phyloP scores from a whole-genome alignment of 2,329 filamentous ascomycete genomes.

The Aspergillus flavus region DNA sequence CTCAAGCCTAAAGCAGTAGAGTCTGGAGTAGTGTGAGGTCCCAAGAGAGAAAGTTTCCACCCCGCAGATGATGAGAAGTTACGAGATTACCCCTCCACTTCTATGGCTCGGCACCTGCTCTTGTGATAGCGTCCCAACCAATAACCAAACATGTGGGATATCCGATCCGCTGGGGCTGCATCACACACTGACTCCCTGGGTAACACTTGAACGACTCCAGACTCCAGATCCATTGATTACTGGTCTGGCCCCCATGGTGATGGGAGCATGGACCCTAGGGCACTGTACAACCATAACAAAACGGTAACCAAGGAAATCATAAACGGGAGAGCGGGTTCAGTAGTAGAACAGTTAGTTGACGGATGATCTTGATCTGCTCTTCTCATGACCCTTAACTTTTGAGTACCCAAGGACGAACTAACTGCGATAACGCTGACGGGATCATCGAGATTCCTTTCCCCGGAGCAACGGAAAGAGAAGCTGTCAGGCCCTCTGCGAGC shows the following conservation, averaged over 20 bases:
- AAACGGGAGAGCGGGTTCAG: neutral
- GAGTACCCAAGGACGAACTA: neutral
- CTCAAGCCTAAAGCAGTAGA: neutral
- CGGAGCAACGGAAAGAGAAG: conserved; percentile 38
- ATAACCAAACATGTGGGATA: neutral
- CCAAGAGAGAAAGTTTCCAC: conserved; percentile 1
- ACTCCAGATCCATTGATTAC: neutral
- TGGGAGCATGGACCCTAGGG: neutral
- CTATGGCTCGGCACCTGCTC: conserved; percentile 16
- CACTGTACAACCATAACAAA: neutral
- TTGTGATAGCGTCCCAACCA: conserved; percentile 13
- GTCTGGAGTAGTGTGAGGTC: neutral
- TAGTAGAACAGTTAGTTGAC: neutral
- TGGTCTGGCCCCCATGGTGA: neutral
- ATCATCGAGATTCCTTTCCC: conserved; percentile 24
- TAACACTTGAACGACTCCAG: neutral
- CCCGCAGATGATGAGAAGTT: conserved; percentile 13
- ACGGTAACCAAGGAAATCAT: neutral
- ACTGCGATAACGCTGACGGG: conserved; percentile 7
- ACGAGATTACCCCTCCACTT: conserved; percentile 16
- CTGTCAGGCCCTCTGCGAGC: conserved; percentile 18
- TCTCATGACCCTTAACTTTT: neutral
- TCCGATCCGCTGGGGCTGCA: neutral
- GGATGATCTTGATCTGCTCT: neutral
- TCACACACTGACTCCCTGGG: neutral